phyloP scores from a whole-genome alignment of 140 eudicot species.

The Erigeron philadelphicus region DNA sequence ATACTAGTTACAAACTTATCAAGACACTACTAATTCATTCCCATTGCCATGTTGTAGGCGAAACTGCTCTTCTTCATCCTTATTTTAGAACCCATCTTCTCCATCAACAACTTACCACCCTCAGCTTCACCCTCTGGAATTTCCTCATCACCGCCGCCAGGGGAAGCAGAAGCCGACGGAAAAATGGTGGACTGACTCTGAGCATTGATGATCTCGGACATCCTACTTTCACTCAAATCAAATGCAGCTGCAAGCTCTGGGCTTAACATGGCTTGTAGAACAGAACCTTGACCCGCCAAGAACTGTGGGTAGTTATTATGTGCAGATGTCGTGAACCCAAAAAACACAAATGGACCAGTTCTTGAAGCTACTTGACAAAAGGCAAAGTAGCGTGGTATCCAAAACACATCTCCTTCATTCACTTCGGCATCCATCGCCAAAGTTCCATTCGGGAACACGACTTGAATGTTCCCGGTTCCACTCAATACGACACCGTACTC shows the following conservation, averaged over 20 bases:
- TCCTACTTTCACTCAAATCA: constrained; percentile 47
- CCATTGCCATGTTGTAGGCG: constrained; percentile 28
- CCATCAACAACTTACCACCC: neutral
- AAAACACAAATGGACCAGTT: constrained; percentile 63
- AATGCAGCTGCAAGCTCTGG: constrained; percentile 69
- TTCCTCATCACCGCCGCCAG: constrained; percentile 49
- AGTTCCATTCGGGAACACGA: constrained; percentile 77
- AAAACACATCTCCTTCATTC: constrained; percentile 64
- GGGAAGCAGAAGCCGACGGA: constrained; percentile 49
- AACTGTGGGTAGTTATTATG: constrained; percentile 63
- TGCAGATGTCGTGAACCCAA: constrained; percentile 77
- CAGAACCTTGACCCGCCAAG: constrained; percentile 51
- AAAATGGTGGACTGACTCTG: constrained; percentile 47
- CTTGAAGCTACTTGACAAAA: constrained; percentile 88
- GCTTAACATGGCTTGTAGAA: constrained; percentile 46
- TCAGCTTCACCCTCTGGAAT: constrained; percentile 22
- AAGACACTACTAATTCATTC: neutral
- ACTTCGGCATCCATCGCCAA: constrained; percentile 74
- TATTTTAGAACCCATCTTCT: constrained; percentile 17
- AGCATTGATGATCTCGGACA: constrained; percentile 30
- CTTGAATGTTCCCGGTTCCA: constrained; percentile 61
- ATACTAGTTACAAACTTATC: constrained; percentile 12
- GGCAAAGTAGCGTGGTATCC: constrained; percentile 78
- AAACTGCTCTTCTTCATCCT: constrained; percentile 28
- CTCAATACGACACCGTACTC: constrained; percentile 73